These are phyloP conservation scores for Porogramme epimiltina DNA, from an alignment of 1,284 basidiomycete genomes.

Conservation along the genomic window DNA sequence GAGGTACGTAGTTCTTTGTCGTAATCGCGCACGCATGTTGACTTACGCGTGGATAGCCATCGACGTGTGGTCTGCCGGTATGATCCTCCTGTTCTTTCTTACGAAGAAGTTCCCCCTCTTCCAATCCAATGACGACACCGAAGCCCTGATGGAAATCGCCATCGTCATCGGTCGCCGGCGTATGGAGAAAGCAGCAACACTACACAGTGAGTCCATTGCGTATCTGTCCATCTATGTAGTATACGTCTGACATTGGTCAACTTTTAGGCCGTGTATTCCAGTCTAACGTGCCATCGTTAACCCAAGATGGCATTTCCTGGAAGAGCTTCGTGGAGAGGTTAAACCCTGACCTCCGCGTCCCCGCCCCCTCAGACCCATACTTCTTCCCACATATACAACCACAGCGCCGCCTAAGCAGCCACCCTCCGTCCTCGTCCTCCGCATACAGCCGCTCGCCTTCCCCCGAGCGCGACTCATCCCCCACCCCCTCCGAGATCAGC, in stretches of 20 bases:
- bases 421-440: conserved; percentile 34
- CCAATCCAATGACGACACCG: conserved; percentile 92
- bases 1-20: conserved; percentile 57
- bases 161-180: conserved; percentile 81
- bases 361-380: conserved; percentile 49
- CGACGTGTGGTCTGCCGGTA: conserved; percentile 95
- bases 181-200: conserved; percentile 85
- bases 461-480: conserved; percentile 12
- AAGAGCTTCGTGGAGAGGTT: conserved; percentile 72
- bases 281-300: conserved; percentile 81
- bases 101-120: conserved; percentile 94
- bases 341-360: conserved; percentile 73
- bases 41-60: conserved; percentile 69
- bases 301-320: conserved; percentile 68
- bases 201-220: conserved; percentile 79
- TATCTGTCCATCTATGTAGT: no score
- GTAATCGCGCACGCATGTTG: no score
- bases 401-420: conserved; percentile 17
- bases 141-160: conserved; percentile 95
- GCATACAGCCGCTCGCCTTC: conserved; percentile 29
- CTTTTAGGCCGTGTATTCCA: conserved; percentile 81
- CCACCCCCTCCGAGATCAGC: conserved; percentile 27
- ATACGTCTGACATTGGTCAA: no score
- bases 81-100: conserved; percentile 92
- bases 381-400: conserved; percentile 52